Conservation (phyloP, 768 basidiomycete genomes). For the Suillus variegatus region DNA sequence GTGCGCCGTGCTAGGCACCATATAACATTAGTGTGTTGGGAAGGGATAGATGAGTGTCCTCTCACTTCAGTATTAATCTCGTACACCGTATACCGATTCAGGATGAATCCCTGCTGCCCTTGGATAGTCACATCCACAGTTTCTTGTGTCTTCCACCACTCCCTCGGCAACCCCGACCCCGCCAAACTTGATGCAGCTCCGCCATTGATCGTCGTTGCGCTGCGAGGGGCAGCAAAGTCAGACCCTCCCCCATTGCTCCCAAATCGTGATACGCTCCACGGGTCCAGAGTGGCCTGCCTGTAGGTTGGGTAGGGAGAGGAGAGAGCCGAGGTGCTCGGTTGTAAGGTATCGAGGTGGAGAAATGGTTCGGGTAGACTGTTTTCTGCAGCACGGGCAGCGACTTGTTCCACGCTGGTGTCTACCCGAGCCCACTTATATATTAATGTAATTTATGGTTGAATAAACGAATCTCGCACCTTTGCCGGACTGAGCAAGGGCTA, state of each 20-base stretch:
- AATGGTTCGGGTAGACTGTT: conserved; percentile 77
- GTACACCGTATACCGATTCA: conserved; percentile 87
- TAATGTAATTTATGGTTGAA: conserved; percentile 6
- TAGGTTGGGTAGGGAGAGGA: conserved; percentile 38
- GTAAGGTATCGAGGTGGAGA: conserved; percentile 62
- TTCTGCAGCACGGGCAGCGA: conserved; percentile 74
- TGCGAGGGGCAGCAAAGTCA: conserved; percentile 26
- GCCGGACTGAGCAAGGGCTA: conserved; percentile 80
- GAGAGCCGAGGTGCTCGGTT: conserved; percentile 55
- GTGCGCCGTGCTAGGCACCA: conserved; percentile 51
- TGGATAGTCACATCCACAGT: conserved; percentile 67
- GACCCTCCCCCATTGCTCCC: conserved; percentile 32
- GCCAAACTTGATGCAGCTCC: conserved; percentile 58
- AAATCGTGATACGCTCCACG: conserved; percentile 54
- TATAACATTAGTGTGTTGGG: conserved; percentile 11
- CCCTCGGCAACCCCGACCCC: conserved; percentile 69
- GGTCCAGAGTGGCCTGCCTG: conserved; percentile 57
- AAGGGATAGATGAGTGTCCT: conserved; percentile 27
- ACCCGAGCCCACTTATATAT: conserved; percentile 3
- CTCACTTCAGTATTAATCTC: conserved; percentile 73
- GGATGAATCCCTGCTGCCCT: conserved; percentile 90
- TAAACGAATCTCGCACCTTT: conserved; percentile 52
- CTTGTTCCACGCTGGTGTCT: conserved; percentile 84
- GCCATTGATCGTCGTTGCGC: conserved; percentile 38
- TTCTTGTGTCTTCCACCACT: conserved; percentile 90